phyloP scores from a whole-genome alignment of 2,329 filamentous ascomycete species.

The Microcyclosporella mali region DNA sequence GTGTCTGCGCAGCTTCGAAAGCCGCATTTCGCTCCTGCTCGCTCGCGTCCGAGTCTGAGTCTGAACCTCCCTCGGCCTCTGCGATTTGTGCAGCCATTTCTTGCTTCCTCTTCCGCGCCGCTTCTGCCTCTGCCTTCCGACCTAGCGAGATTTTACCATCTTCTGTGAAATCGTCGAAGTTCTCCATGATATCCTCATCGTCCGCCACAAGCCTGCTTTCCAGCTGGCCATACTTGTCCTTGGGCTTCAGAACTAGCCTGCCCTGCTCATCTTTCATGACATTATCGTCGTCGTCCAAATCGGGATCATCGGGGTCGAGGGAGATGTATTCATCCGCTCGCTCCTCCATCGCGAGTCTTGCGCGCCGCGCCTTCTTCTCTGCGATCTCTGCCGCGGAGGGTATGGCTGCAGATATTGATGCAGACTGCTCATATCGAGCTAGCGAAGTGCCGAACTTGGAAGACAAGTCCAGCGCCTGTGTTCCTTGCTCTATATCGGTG shows the following conservation, averaged over 20 bases:
- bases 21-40: slow-evolving; percentile 62
- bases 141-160: slow-evolving; percentile 72
- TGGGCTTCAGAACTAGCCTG: slow-evolving; percentile 44
- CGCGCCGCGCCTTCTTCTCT: slow-evolving; percentile 83
- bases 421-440: slow-evolving; percentile 28
- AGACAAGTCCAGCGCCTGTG: slow-evolving; percentile 39
- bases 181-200: slow-evolving; percentile 88
- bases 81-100: slow-evolving; percentile 81
- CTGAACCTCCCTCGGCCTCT: slow-evolving; percentile 47
- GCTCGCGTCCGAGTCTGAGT: slow-evolving; percentile 51
- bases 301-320: slow-evolving; percentile 53
- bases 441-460: slow-evolving; percentile 52
- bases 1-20: slow-evolving; percentile 81
- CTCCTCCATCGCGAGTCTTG: slow-evolving; percentile 68
- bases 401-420: slow-evolving; percentile 53
- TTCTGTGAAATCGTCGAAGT: slow-evolving; percentile 74
- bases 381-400: slow-evolving; percentile 78
- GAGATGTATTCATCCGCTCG: slow-evolving; percentile 54
- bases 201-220: slow-evolving; percentile 71
- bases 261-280: slow-evolving; percentile 37
- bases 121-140: slow-evolving; percentile 69
- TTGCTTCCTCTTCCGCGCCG: slow-evolving; percentile 54
- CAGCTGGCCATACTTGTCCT: slow-evolving; percentile 51
- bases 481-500: slow-evolving; percentile 38
- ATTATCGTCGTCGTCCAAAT: slow-evolving; percentile 34